Evolutionary conservation across 2,329 filamentous ascomycete genomes (phyloP), one percentile per base, ranked within the genome.

Genomic region (Pezicula radicicola): DNA sequence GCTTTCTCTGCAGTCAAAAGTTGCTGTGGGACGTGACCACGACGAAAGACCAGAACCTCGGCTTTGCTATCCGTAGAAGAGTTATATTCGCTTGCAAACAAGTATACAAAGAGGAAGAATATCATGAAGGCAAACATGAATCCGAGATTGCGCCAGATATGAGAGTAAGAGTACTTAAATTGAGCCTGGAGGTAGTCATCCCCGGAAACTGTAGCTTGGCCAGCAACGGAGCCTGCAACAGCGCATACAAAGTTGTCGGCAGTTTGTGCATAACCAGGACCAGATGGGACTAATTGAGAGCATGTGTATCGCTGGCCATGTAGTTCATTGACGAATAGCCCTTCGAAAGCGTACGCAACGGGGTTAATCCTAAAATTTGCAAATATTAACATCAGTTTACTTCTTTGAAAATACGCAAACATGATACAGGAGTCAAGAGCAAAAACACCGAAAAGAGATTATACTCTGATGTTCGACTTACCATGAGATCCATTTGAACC

Each of bases 291-390:
- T 2, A 66, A 36, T 12, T 50, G 48, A 3, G 62, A 63, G 37
- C 80, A 79, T 89, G 84, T 25, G 92, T 77, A 1, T 83, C 75
- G 66, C 93, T 88, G 64, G 91, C 95, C 1, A 39, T 58, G 56
- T n/a, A 96, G 94, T 68, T 96, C 91, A 68, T 95, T 96, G 57
- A 89, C 80, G 77, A 93, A 86, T 19, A 95, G 76, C 0, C 84
- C 75, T 68, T 95, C 90, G 62, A 95, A 96, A 0, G 84, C 83
- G 57, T 25, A 25, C 4, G 25, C 25, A 25, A 25, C 25, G 25
- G 25, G 25, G 25, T 25, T 25, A 7, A 25, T 25, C 25, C 25
- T 25, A 25, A 25, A 25, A 25, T 6, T 25, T 25, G 25, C 25
- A 25, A 4, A 6, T 7, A 7, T 25, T 25, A 25, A 25, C 25